Percentiles rank a stretch among this genome's conserved stretches.
These are phyloP conservation scores for Saccharomycopsis fermentans DNA, from an alignment of 805 yeast genomes.

Conservation along the genomic window DNA sequence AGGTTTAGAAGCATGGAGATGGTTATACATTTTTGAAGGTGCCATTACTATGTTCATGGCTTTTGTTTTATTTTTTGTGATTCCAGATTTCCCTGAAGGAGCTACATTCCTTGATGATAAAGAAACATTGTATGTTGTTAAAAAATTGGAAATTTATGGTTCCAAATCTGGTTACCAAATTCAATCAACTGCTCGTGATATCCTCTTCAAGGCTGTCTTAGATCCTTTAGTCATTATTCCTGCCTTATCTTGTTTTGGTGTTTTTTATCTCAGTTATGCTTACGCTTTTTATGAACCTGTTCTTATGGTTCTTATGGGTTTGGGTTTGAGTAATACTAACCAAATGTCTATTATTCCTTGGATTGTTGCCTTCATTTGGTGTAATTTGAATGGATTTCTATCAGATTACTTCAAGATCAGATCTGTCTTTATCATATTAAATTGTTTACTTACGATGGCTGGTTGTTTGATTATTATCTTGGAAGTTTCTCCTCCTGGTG, in stretches of 20 bases:
- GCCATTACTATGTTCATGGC: slow-evolving; percentile 26
- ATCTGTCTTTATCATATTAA: slow-evolving; percentile 21
- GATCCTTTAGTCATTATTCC: slow-evolving; percentile 49
- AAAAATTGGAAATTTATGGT: slow-evolving; percentile 18
- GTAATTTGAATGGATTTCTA: slow-evolving; percentile 38
- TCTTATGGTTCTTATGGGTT: slow-evolving; percentile 49
- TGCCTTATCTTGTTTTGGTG: slow-evolving; percentile 53
- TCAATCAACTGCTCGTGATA: slow-evolving; percentile 36
- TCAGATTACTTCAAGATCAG: slow-evolving; percentile 38
- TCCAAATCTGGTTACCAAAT: slow-evolving; percentile 37
- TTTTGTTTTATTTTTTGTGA: slow-evolving; percentile 28
- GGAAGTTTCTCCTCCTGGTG: slow-evolving; percentile 35
- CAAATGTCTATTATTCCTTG: slow-evolving; percentile 63
- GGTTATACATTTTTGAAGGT: slow-evolving; percentile 44
- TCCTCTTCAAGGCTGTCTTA: slow-evolving; percentile 36
- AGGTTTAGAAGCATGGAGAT: slow-evolving; percentile 40
- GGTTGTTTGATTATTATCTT: slow-evolving; percentile 31
- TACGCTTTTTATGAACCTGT: slow-evolving; percentile 70
- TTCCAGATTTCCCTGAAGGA: slow-evolving; percentile 44
- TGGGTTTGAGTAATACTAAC: slow-evolving; percentile 52
- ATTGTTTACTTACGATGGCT: slow-evolving; percentile 31
- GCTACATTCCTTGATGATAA: slow-evolving; percentile 28
- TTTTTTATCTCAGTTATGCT: slow-evolving; percentile 62
- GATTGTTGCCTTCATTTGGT: slow-evolving; percentile 50
- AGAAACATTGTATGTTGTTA: slow-evolving; percentile 31